Base-by-base conservation (phyloP, 148 eudicot genomes). In the Gaultheria prostrata region DNA sequence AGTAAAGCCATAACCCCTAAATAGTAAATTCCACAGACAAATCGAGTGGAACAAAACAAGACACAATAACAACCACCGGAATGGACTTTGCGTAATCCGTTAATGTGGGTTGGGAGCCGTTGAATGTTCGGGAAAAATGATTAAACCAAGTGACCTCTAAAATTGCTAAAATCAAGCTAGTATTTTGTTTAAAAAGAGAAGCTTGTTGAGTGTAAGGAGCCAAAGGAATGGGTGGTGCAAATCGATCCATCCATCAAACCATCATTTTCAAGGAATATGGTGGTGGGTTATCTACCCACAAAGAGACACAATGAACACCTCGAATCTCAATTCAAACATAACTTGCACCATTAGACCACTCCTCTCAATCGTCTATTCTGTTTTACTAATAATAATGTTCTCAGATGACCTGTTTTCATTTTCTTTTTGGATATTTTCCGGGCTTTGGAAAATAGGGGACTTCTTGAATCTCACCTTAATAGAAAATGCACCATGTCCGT, bases 231-330 rank as follows among this genome's bases (percentile, higher is more conserved):
- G 72, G 71, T 79, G 82, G 82, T 39, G 82, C 71, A 56, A 20
- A 59, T 20, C 17, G 9, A 80, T 0, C 63, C 45, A 80, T 80
- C 56, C 65, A 63, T 45, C 26, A 80, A 80, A 61, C 73, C 0
- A 43, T 63, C 82, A 43, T 46, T 63, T 61, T 57, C 82, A 57
- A 80, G 35, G 56, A 63, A 45, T 61, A 8, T 24, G 35, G 73
- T 59, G 51, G 71, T 79, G 82, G 56, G 82, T 54, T 80, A 61
- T 63, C 82, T 57, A 57, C 70, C 81, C 70, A 59, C 49, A 79
- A 79, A 35, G 49, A 30, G 81, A 78, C 49, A 57, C 54, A 24
- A 45, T 30, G n/a, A 53, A 53, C 20, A 1, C 15, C 65, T 51
- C 18, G 24, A 77, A 28, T 51, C 61, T 77, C 65, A 49, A 28